Evolutionary conservation across 176 grass and related monocot species (phyloP).

Genomic region (Oryza punctata): DNA sequence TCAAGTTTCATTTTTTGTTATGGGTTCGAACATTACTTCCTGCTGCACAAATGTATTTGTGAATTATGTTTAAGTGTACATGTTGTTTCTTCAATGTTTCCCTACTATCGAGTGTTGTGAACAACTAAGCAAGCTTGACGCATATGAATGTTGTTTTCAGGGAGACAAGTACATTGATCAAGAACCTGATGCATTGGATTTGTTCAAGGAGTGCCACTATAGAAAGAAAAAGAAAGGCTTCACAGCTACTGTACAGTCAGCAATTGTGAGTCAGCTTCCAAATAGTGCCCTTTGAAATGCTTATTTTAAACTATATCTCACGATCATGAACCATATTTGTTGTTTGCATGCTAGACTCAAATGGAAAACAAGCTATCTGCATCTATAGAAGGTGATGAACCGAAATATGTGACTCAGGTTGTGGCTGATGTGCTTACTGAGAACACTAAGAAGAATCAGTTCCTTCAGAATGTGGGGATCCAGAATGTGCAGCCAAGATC

Average conservation of each 20-base stretch:
- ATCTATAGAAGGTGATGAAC: background rate
- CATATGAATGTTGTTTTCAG: background rate
- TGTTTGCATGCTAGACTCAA: background rate
- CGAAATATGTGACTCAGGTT: background rate
- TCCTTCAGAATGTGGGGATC: background rate
- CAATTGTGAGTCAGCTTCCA: background rate
- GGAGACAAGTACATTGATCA: background rate
- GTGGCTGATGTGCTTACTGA: background rate
- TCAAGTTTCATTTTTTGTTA: no score
- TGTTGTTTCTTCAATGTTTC: no score
- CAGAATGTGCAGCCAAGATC: background rate
- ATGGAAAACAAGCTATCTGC: background rate
- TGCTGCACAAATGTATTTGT: no score
- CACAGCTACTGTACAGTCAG: background rate
- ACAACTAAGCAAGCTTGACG: background rate
- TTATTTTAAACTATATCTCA: background rate
- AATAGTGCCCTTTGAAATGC: no score
- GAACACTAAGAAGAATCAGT: background rate
- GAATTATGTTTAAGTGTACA: no score
- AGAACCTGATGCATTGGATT: background rate
- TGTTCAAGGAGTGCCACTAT: constrained; percentile 1
- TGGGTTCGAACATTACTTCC: no score
- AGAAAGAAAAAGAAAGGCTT: background rate
- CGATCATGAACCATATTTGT: background rate
- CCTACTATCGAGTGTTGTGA: no score